A percentile compares a stretch with the other conserved stretches of the same genome.
Evolutionary conservation across 768 basidiomycete species (phyloP).

Genomic region (Tricholoma bakamatsutake): DNA sequence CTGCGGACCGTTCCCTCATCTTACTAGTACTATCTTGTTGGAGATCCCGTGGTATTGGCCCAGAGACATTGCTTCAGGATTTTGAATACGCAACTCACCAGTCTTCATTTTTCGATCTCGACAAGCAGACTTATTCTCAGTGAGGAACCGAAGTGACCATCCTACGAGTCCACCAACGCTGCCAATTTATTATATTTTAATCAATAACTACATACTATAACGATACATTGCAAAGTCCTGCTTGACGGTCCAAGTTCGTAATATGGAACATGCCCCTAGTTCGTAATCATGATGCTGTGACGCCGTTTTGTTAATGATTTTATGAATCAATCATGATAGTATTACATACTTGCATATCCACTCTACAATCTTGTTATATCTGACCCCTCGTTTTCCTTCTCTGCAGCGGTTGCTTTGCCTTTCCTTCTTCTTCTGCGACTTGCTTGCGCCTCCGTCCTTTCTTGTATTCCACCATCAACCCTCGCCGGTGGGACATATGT

Average conservation of each 20-base stretch:
- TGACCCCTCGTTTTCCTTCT: background rate
- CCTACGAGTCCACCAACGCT: too few species aligned
- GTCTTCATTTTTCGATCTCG: background rate
- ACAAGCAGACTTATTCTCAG: background rate
- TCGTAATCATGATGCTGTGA: too few species aligned
- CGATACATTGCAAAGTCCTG: too few species aligned
- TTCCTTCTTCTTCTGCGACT: conserved; percentile 1
- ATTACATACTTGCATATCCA: background rate
- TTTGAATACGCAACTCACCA: background rate
- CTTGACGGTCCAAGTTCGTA: too few species aligned
- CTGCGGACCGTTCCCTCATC: background rate
- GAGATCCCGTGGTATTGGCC: background rate
- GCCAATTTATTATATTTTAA: too few species aligned
- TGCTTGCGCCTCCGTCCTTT: background rate
- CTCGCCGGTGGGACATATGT: conserved; percentile 30
- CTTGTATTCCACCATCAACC: conserved; percentile 5
- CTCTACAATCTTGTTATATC: background rate
- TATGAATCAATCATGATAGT: too few species aligned
- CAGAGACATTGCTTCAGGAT: background rate
- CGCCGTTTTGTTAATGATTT: too few species aligned
- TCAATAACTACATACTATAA: too few species aligned
- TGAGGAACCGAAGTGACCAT: too few species aligned
- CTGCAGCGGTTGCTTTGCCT: background rate
- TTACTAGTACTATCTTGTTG: background rate
- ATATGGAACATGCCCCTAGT: too few species aligned